phyloP scores from a whole-genome alignment of 768 basidiomycete species.

The Kwoniella mangroviensis region DNA sequence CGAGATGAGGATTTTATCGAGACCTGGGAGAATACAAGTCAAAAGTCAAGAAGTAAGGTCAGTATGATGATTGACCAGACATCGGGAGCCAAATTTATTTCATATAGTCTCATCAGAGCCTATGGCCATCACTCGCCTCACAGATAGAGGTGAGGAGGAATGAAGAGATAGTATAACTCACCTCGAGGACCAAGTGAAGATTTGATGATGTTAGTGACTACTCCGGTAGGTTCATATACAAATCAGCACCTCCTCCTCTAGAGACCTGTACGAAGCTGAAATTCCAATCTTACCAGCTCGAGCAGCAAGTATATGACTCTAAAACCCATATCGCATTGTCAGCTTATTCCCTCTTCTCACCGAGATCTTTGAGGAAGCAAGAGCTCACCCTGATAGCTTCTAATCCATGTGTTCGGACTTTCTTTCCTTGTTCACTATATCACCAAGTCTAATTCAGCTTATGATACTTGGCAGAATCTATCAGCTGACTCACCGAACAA shows the following conservation, averaged over 20 bases:
- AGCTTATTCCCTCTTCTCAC: too few relatives aligned
- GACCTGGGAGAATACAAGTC: constrained; percentile 68
- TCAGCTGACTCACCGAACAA: constrained; percentile 64
- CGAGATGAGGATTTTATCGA: constrained; percentile 63
- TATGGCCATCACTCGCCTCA: too few relatives aligned
- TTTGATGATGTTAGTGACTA: constrained; percentile 87
- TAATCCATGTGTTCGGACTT: constrained; percentile 86
- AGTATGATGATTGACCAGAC: not conserved
- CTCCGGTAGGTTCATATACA: constrained; percentile 57
- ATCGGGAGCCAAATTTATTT: too few relatives aligned
- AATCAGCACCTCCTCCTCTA: constrained; percentile 1
- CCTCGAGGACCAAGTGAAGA: constrained; percentile 95
- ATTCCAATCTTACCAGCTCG: constrained; percentile 60
- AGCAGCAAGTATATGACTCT: constrained; percentile 89
- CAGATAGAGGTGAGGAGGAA: too few relatives aligned
- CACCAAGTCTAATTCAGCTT: constrained; percentile 11
- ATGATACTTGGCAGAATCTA: not conserved
- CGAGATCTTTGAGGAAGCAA: too few relatives aligned
- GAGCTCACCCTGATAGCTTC: constrained; percentile 89
- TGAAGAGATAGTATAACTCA: constrained; percentile 51
- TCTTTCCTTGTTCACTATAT: constrained; percentile 81
- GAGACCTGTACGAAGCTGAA: too few relatives aligned
- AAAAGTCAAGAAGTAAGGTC: too few relatives aligned
- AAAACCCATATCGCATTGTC: not conserved
- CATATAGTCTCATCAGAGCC: too few relatives aligned